Evolutionary conservation across 257 asterid species (phyloP), one percentile per base, ranked within the genome.

Genomic region (Cynanchum wilfordii): DNA sequence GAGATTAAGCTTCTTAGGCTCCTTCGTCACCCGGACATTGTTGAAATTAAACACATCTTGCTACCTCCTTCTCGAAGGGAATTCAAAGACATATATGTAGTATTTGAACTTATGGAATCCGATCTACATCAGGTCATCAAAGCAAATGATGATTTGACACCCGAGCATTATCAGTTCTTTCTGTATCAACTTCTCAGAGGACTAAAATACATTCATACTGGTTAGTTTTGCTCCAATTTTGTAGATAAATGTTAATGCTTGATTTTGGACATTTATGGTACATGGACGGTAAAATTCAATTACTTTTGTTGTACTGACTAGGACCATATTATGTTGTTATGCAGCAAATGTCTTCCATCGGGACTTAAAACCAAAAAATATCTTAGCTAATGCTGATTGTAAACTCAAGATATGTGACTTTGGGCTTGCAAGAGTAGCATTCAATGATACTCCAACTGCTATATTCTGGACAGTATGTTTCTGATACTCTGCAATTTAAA

Each of bases 1-100:
- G 98, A 93, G 86, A 90, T 93, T 66, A 93, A 93, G 86, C 97
- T 93, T 82, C 98, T 93, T 58, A 86, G 98, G 82, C 90, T 93
- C 81, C 94, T 93, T 71, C 95, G 97, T 25, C 98, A 93, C 80
- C 97, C 98, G 9, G 98, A 93, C 79, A 89, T 93, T 63, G 98
- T 93, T 75, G 97, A 93, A 79, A 93, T 93, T 78, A 93, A 93
- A 80, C 97, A 91, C 74, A 93, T 93, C 78, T 84, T 93, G 87
- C 80, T 93, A 67, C 98, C 98, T 27, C 98, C 97, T 24, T 93
- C 98, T 19, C 86, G 98, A 79, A 73, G 97, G 83, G 97, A 93
- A 79, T 93, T 93, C 87, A 91, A 81, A 85, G 98, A 93, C 81
- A 93, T 93, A 75, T 93, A 91, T 71, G 98, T 93, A 0, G 97